Evolutionary conservation across 2,329 filamentous ascomycete species (phyloP).

Genomic region (Pseudocercospora ulei): DNA sequence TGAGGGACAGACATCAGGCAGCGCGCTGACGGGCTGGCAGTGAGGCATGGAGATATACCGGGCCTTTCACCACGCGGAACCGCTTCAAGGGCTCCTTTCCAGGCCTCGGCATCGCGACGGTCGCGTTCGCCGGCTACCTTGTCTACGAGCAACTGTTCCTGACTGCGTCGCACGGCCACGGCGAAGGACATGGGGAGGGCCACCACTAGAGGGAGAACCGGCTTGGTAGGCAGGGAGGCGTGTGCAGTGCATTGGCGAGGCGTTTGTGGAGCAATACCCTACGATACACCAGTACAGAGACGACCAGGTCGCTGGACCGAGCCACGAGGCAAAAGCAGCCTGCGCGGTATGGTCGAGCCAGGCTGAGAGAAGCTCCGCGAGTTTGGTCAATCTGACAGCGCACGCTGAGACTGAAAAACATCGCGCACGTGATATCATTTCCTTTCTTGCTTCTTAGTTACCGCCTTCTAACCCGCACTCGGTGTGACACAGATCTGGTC

Average conservation of each 20-base stretch:
- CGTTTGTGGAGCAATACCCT: constrained; percentile 11
- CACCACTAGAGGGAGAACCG: constrained; percentile 19
- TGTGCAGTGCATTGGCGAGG: constrained; percentile 19
- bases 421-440: too few species aligned
- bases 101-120: constrained; percentile 81
- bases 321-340: background rate
- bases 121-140: constrained; percentile 84
- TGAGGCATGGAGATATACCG: constrained; percentile 89
- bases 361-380: too few species aligned
- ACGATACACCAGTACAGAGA: constrained; percentile 5
- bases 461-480: too few species aligned
- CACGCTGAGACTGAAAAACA: too few species aligned
- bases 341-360: too few species aligned
- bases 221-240: background rate
- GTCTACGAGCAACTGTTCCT: constrained; percentile 82
- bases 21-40: constrained; percentile 42
- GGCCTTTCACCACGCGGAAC: constrained; percentile 78
- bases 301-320: background rate
- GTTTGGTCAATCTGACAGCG: too few species aligned
- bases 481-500: too few species aligned
- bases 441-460: too few species aligned
- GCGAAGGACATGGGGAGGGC: constrained; percentile 21
- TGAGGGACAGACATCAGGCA: background rate
- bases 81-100: constrained; percentile 81
- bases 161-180: constrained; percentile 15